phyloP scores from a whole-genome alignment of 257 asterid species.

The Striga asiatica region DNA sequence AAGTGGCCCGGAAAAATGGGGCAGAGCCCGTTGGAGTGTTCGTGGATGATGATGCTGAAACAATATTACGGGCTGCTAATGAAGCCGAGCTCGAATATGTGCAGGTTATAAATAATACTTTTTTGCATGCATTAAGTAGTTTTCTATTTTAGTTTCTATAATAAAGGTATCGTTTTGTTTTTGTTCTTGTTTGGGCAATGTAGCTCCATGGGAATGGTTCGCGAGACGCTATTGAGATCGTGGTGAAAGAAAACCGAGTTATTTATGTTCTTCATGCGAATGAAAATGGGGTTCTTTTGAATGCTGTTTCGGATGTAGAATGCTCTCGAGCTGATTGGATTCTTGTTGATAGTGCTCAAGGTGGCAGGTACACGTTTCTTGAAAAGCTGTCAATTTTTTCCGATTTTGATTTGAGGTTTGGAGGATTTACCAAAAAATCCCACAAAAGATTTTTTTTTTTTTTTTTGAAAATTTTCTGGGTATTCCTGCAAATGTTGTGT shows the following conservation, averaged over 20 bases:
- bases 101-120: constrained; percentile 56
- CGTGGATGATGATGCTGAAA: constrained; percentile 75
- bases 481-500: no score
- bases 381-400: not conserved
- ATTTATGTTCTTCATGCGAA: constrained; percentile 82
- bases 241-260: constrained; percentile 42
- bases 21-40: constrained; percentile 90
- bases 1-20: constrained; percentile 58
- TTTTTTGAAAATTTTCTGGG: no score
- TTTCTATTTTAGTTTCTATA: not conserved
- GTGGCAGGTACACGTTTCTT: constrained; percentile 80
- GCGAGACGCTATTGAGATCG: constrained; percentile 48
- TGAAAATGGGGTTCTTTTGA: constrained; percentile 61
- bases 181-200: constrained; percentile 9
- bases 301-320: constrained; percentile 58
- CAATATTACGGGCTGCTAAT: constrained; percentile 59
- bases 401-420: not conserved
- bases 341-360: constrained; percentile 86
- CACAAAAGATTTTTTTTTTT: not conserved
- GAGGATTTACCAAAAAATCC: not conserved
- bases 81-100: constrained; percentile 74
- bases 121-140: not conserved
- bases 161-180: not conserved
- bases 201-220: constrained; percentile 94
- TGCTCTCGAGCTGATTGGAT: constrained; percentile 77